These are phyloP conservation scores for Tylopilus subfusipes DNA, from an alignment of 768 basidiomycete species.

Conservation along the genomic window DNA sequence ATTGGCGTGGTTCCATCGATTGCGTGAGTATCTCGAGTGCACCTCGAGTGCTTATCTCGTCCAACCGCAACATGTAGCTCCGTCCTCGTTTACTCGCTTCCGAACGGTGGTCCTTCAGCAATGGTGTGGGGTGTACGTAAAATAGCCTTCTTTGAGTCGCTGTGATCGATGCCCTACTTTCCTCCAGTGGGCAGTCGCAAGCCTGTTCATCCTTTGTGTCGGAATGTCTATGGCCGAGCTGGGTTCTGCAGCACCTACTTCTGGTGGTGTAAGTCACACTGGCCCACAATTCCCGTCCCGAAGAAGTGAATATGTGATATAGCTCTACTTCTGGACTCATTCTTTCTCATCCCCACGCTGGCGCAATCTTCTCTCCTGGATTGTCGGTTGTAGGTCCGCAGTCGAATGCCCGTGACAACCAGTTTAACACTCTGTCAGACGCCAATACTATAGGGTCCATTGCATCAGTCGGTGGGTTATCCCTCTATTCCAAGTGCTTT, in stretches of 20 bases:
- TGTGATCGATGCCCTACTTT: not conserved
- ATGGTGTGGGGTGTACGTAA: conserved; percentile 45
- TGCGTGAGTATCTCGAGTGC: conserved; percentile 39
- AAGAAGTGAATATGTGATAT: not conserved
- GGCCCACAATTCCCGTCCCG: not conserved
- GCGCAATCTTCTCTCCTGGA: conserved; percentile 60
- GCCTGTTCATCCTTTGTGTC: conserved; percentile 36
- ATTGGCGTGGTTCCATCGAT: conserved; percentile 68
- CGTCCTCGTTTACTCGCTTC: conserved; percentile 44
- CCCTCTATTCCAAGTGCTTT: not conserved
- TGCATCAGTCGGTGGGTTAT: conserved; percentile 33
- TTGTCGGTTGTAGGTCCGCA: conserved; percentile 56
- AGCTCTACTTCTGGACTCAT: conserved; percentile 71
- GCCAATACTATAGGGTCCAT: conserved; percentile 56
- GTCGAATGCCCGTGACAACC: not conserved
- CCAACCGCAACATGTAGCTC: conserved; percentile 27
- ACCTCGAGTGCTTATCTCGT: not conserved
- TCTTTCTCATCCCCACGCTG: conserved; percentile 53
- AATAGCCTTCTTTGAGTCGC: not conserved
- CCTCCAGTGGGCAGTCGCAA: conserved; percentile 37
- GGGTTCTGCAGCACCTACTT: conserved; percentile 40
- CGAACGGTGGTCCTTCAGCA: conserved; percentile 47
- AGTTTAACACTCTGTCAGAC: conserved; percentile 25
- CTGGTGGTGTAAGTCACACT: conserved; percentile 33
- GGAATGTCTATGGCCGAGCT: conserved; percentile 43